Conservation (phyloP, 768 basidiomycete species). For the Trametes cubensis region DNA sequence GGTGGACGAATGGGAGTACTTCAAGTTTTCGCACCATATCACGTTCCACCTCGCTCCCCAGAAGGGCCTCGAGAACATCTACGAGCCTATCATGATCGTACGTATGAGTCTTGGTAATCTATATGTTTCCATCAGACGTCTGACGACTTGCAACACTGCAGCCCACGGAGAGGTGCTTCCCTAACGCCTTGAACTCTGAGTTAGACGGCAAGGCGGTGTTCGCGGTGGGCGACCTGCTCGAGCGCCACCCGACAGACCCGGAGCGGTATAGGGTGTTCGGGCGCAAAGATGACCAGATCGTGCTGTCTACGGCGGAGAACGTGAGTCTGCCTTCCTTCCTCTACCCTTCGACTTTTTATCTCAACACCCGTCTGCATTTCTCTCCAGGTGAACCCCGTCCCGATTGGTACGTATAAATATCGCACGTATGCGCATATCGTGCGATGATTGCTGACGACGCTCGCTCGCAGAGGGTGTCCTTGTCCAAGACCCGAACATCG, state of each 20-base stretch:
- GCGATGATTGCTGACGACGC: background rate
- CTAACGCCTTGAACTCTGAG: constrained; percentile 36
- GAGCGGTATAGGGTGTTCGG: constrained; percentile 36
- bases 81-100: constrained; percentile 20
- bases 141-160: background rate
- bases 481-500: constrained; percentile 23
- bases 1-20: constrained; percentile 27
- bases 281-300: constrained; percentile 44
- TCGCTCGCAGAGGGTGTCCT: constrained; percentile 37
- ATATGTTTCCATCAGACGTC: too few species aligned
- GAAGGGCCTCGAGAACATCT: constrained; percentile 8
- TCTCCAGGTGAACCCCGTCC: constrained; percentile 40
- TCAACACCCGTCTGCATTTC: background rate
- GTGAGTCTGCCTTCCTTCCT: background rate
- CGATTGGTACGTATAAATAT: constrained; percentile 30
- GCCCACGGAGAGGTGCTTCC: constrained; percentile 29
- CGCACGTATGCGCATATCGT: background rate
- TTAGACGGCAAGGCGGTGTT: constrained; percentile 43
- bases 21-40: constrained; percentile 19
- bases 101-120: background rate
- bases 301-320: constrained; percentile 37
- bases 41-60: constrained; percentile 11
- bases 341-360: background rate
- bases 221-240: constrained; percentile 46
- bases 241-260: constrained; percentile 46